Conservation (phyloP, 2,329 filamentous ascomycete species). For the Endothia cerciana region DNA sequence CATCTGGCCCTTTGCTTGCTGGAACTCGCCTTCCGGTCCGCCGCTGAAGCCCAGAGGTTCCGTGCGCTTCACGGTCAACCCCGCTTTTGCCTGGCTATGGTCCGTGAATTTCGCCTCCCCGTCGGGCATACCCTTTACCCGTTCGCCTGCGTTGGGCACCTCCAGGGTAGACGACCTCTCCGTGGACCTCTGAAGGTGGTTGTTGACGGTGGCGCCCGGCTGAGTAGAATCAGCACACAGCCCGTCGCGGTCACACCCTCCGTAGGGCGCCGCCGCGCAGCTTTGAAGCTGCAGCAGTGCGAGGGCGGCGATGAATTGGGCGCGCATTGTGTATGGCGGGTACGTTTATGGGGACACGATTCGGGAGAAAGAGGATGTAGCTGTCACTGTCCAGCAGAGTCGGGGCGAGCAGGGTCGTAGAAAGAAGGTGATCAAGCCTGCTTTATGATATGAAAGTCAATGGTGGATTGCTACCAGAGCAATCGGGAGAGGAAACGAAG, state of each 20-base stretch:
- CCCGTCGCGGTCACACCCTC: too few species aligned
- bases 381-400: neutral
- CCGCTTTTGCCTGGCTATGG: neutral
- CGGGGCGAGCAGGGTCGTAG: neutral
- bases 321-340: neutral
- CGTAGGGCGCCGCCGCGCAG: constrained; percentile 3
- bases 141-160: neutral
- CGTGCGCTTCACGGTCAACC: too few species aligned
- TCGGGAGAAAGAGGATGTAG: neutral
- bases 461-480: constrained; percentile 8
- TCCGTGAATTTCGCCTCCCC: neutral
- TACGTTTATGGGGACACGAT: neutral
- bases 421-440: constrained; percentile 6
- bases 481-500: neutral
- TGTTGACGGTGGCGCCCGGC: too few species aligned
- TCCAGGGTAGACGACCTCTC: neutral
- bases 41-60: too few species aligned
- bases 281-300: constrained; percentile 8
- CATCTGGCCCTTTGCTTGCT: too few species aligned
- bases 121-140: neutral
- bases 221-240: too few species aligned
- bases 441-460: neutral
- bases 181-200: too few species aligned
- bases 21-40: too few species aligned
- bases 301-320: neutral